phyloP scores from a whole-genome alignment of 2,329 filamentous ascomycete species.

The Thelonectria olida region DNA sequence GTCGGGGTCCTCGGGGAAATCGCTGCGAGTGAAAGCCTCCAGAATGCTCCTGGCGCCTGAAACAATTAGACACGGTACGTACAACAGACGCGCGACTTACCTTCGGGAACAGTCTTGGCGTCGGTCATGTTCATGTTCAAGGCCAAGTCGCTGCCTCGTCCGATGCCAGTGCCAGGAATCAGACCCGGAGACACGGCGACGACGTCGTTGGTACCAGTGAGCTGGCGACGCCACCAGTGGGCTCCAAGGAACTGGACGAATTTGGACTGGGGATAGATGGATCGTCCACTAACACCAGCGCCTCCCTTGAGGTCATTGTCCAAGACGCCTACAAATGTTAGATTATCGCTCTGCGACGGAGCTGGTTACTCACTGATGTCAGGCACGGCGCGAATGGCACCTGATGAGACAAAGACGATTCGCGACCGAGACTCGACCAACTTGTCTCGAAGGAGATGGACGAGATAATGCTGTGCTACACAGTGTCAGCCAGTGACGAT shows the following conservation, averaged over 20 bases:
- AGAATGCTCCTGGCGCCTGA: slow-evolving; percentile 57
- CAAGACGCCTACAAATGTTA: slow-evolving; percentile 42
- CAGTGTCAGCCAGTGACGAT: slow-evolving; percentile 13
- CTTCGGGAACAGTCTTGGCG: slow-evolving; percentile 58
- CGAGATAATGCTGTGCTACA: slow-evolving; percentile 63
- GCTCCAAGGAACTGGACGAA: slow-evolving; percentile 61
- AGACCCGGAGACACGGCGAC: slow-evolving; percentile 64
- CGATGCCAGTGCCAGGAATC: slow-evolving; percentile 58
- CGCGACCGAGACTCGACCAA: slow-evolving; percentile 56
- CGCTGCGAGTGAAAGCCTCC: slow-evolving; percentile 53
- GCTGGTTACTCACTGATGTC: slow-evolving; percentile 45
- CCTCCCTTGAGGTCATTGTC: slow-evolving; percentile 51
- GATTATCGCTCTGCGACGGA: background rate
- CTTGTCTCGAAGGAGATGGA: slow-evolving; percentile 59
- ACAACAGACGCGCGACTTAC: slow-evolving; percentile 37
- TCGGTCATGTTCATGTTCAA: slow-evolving; percentile 50
- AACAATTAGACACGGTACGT: background rate
- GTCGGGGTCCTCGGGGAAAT: slow-evolving; percentile 60
- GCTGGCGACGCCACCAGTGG: slow-evolving; percentile 65
- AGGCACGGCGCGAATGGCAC: slow-evolving; percentile 53
- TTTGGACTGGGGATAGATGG: slow-evolving; percentile 56
- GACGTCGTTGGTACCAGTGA: slow-evolving; percentile 54
- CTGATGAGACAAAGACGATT: slow-evolving; percentile 61
- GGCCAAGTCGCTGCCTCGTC: slow-evolving; percentile 41
- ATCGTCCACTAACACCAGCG: slow-evolving; percentile 43